phyloP scores from a whole-genome alignment of 2,329 filamentous ascomycete species.

The Colletotrichum falcatum region DNA sequence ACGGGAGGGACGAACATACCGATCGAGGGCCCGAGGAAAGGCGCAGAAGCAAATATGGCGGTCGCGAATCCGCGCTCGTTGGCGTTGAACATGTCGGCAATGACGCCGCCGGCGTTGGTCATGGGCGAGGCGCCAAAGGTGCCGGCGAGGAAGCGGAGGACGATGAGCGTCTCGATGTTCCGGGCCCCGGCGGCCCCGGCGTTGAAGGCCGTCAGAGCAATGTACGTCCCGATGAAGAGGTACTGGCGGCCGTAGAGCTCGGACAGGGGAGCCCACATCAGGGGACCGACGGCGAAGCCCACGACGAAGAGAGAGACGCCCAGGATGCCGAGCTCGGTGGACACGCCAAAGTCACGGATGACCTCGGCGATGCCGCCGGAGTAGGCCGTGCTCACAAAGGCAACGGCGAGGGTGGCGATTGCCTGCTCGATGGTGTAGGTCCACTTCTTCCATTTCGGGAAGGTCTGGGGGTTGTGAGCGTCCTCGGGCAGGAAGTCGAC shows the following conservation, averaged over 20 bases:
- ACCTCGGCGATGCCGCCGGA: conserved; percentile 65
- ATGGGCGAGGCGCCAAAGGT: conserved; percentile 71
- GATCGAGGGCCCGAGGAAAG: conserved; percentile 74
- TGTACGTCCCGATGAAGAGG: conserved; percentile 70
- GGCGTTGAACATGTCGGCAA: conserved; percentile 70
- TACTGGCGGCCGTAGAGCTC: conserved; percentile 72
- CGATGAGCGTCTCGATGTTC: conserved; percentile 69
- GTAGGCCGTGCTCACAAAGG: conserved; percentile 73
- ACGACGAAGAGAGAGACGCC: conserved; percentile 61
- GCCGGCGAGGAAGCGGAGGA: conserved; percentile 74
- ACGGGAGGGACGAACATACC: conserved; percentile 59
- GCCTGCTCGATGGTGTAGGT: conserved; percentile 69
- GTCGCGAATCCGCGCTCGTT: conserved; percentile 68
- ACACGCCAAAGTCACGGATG: conserved; percentile 62
- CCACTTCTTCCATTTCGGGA: conserved; percentile 69
- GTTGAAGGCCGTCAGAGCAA: conserved; percentile 70
- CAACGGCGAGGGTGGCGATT: conserved; percentile 71
- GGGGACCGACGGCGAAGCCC: conserved; percentile 68
- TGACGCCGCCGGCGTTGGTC: conserved; percentile 72
- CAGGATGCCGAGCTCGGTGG: conserved; percentile 57
- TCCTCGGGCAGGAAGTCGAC: conserved; percentile 75
- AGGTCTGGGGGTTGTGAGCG: conserved; percentile 71
- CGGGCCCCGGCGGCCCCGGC: conserved; percentile 67
- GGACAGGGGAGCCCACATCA: conserved; percentile 73
- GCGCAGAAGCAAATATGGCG: conserved; percentile 72